phyloP scores from a whole-genome alignment of 2,329 filamentous ascomycete genomes.

The Phyllosticta citribraziliensis region DNA sequence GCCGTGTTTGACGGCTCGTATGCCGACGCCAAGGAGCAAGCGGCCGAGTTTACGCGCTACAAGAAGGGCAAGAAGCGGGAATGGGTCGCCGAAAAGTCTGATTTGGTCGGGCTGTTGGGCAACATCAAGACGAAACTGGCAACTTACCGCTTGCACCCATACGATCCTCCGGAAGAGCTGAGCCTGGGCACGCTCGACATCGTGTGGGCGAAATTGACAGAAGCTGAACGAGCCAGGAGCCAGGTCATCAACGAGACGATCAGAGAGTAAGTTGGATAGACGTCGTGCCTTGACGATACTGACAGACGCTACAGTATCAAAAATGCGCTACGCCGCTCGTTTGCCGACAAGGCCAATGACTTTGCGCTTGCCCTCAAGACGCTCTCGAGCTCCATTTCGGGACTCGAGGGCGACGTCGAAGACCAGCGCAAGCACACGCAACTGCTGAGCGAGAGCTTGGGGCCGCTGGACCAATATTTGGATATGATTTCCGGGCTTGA shows the following conservation, averaged over 20 bases:
- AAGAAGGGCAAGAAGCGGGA: slow-evolving; percentile 83
- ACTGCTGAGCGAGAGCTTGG: slow-evolving; percentile 72
- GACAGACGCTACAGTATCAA: slow-evolving; percentile 59
- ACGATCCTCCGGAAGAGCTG: slow-evolving; percentile 78
- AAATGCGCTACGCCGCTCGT: slow-evolving; percentile 80
- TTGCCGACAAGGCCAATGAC: slow-evolving; percentile 97
- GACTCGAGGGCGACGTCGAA: slow-evolving; percentile 93
- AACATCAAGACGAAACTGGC: slow-evolving; percentile 99
- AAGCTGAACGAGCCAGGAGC: slow-evolving; percentile 77
- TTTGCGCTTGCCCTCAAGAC: slow-evolving; percentile 94
- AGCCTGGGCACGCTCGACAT: slow-evolving; percentile 71
- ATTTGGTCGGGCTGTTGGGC: slow-evolving; percentile 81
- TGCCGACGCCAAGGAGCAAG: slow-evolving; percentile 80
- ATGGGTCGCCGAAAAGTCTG: slow-evolving; percentile 97
- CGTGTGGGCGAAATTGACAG: slow-evolving; percentile 71
- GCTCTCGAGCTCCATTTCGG: slow-evolving; percentile 86
- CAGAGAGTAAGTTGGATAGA: slow-evolving; percentile 55
- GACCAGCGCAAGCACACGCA: slow-evolving; percentile 85
- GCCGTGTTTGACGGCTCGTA: slow-evolving; percentile 88
- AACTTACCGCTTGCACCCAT: slow-evolving; percentile 84
- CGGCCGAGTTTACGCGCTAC: slow-evolving; percentile 71
- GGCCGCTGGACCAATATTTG: slow-evolving; percentile 84
- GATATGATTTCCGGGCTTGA: slow-evolving; percentile 80
- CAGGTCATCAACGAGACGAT: slow-evolving; percentile 98
- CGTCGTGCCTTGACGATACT: slow-evolving; percentile 13